Percentiles rank a stretch among this genome's conserved stretches.
Evolutionary conservation across 306 rosid genomes (phyloP).

Genomic region (Nissolia schottii): DNA sequence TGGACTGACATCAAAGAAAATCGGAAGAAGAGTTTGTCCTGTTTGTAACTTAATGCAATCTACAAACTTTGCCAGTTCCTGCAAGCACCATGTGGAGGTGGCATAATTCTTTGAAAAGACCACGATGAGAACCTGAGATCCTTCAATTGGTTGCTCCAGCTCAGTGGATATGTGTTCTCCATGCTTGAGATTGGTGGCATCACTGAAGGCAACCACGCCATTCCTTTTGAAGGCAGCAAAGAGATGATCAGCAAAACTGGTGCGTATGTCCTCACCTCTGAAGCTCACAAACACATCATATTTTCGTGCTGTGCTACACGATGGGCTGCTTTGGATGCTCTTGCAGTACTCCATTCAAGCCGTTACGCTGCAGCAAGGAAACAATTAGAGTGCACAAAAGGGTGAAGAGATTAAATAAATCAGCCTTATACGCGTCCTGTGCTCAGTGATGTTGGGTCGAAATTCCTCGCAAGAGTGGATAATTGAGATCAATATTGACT

Average conservation of each 20-base stretch:
- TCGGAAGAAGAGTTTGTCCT: neutral
- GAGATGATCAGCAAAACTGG: neutral
- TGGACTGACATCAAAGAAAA: conserved; percentile 17
- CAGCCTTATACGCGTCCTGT: too few species aligned
- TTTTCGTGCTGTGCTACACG: neutral
- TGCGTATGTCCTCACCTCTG: neutral
- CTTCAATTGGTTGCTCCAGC: neutral
- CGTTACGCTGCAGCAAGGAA: too few species aligned
- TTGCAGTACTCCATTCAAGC: neutral
- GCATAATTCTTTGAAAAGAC: conserved; percentile 8
- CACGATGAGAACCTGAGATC: neutral
- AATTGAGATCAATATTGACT: too few species aligned
- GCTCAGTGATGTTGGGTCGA: too few species aligned
- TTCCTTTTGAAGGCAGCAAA: neutral
- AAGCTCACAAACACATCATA: neutral
- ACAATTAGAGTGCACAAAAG: too few species aligned
- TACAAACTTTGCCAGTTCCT: neutral
- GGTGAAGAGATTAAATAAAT: too few species aligned
- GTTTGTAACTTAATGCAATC: neutral
- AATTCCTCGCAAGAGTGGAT: too few species aligned
- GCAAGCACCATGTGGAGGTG: conserved; percentile 9
- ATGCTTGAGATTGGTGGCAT: neutral
- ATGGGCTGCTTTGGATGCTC: neutral
- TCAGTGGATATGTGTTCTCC: neutral
- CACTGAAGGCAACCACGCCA: neutral